Percentiles rank a stretch among this genome's conserved stretches.
Evolutionary conservation across 2,329 filamentous ascomycete species (phyloP).

Genomic region (Xylariomycetidae sp.): DNA sequence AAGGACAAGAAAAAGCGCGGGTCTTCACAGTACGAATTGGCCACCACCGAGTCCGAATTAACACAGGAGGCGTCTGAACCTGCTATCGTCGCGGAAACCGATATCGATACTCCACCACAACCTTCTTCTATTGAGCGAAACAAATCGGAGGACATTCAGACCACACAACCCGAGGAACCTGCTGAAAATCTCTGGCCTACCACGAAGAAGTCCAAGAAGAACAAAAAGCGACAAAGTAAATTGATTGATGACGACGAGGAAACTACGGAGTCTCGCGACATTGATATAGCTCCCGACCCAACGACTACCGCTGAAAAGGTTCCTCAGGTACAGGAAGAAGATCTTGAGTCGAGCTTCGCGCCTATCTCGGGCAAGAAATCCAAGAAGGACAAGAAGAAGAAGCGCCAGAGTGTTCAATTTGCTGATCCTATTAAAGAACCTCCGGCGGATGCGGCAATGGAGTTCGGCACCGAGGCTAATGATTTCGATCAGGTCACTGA

Average conservation of each 20-base stretch:
- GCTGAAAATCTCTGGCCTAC: constrained; percentile 4
- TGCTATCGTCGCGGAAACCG: constrained; percentile 5
- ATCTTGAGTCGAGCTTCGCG: constrained; percentile 4
- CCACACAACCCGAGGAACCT: too few species aligned
- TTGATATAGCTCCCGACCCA: constrained; percentile 7
- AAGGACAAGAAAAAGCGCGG: constrained; percentile 18
- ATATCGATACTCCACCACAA: too few species aligned
- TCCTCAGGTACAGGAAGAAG: constrained; percentile 10
- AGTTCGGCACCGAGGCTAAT: too few species aligned
- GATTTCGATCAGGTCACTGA: too few species aligned
- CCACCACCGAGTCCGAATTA: constrained; percentile 6
- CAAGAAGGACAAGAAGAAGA: constrained; percentile 22
- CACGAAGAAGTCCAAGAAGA: constrained; percentile 12
- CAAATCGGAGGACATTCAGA: too few species aligned
- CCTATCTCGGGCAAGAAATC: constrained; percentile 12
- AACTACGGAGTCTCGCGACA: constrained; percentile 2
- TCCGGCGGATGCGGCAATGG: too few species aligned
- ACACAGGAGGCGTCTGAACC: too few species aligned
- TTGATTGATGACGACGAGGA: constrained; percentile 6
- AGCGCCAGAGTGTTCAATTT: constrained; percentile 18
- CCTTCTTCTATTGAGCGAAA: too few species aligned
- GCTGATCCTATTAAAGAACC: constrained; percentile 15
- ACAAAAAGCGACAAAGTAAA: constrained; percentile 10
- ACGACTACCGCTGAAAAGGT: constrained; percentile 6
- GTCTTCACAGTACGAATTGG: constrained; percentile 11